These are phyloP conservation scores for Centaurea solstitialis DNA, from an alignment of 129 eudicot genomes.

Conservation along the genomic window DNA sequence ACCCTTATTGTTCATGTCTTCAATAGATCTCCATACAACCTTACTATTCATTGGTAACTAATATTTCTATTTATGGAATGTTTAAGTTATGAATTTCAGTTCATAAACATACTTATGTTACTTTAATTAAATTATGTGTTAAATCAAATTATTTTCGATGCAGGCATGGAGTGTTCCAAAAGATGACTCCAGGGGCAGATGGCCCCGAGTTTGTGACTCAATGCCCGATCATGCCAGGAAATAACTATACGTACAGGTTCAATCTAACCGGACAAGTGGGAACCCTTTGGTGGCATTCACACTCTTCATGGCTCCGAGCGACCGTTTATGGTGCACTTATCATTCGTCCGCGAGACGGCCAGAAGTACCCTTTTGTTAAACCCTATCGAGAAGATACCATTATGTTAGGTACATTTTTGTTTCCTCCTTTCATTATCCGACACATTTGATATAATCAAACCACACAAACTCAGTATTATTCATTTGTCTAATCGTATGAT, in stretches of 20 bases:
- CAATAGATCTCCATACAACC: conserved; percentile 74
- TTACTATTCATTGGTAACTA: conserved; percentile 76
- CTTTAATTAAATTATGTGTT: neutral
- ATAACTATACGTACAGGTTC: conserved; percentile 67
- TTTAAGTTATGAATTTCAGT: neutral
- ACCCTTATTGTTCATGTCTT: conserved; percentile 66
- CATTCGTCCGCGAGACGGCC: conserved; percentile 66
- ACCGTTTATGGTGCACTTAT: conserved; percentile 79
- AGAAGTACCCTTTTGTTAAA: conserved; percentile 60
- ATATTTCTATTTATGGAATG: neutral
- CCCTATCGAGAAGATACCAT: conserved; percentile 69
- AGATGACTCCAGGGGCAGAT: conserved; percentile 66
- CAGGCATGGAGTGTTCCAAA: conserved; percentile 87
- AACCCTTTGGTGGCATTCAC: conserved; percentile 97
- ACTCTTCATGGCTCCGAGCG: conserved; percentile 68
- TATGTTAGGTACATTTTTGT: conserved; percentile 46
- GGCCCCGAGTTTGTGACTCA: conserved; percentile 77
- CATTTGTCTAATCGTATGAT: too few species aligned
- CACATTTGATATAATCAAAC: neutral
- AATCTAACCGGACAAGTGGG: conserved; percentile 75
- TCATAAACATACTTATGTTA: too few species aligned
- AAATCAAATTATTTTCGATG: neutral
- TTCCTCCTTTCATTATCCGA: neutral
- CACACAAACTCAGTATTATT: neutral
- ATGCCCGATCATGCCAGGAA: conserved; percentile 73